Conservation (phyloP, 768 basidiomycete genomes). For the Cystofilobasidium ferigula region DNA sequence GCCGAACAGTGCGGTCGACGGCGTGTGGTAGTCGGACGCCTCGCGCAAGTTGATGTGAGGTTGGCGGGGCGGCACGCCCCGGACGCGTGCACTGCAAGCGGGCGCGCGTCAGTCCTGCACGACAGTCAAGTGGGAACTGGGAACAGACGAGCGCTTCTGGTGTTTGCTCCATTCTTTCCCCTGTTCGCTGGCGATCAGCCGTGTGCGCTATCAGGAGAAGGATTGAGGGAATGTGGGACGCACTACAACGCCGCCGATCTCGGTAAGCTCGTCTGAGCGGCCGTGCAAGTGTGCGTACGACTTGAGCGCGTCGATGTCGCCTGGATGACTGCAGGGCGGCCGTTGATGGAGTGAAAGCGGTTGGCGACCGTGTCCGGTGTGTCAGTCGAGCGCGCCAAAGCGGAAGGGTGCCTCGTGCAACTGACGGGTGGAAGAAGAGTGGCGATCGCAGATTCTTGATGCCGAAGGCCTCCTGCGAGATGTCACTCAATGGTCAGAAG, state of each 20-base stretch:
- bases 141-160: slow-evolving; percentile 28
- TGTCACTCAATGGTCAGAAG: background rate
- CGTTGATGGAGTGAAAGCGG: too few relatives aligned
- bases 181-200: too few relatives aligned
- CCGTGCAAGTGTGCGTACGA: slow-evolving; percentile 25
- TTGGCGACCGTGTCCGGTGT: too few relatives aligned
- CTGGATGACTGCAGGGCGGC: too few relatives aligned
- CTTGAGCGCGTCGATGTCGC: slow-evolving; percentile 31
- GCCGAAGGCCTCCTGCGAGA: slow-evolving; percentile 11
- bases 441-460: slow-evolving; percentile 31
- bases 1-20: slow-evolving; percentile 28
- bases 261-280: slow-evolving; percentile 26
- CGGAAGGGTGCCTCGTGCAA: too few relatives aligned
- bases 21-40: slow-evolving; percentile 31
- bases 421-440: slow-evolving; percentile 33
- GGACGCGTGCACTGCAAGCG: background rate
- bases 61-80: slow-evolving; percentile 15
- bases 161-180: slow-evolving; percentile 30
- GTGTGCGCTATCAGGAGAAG: too few relatives aligned
- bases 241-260: slow-evolving; percentile 32
- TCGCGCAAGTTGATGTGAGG: slow-evolving; percentile 31
- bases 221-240: too few relatives aligned
- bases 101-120: background rate
- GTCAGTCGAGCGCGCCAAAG: too few relatives aligned
- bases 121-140: background rate